phyloP scores from a whole-genome alignment of 1,139 yeast species.

The Blastobotrys malaysiensis region DNA sequence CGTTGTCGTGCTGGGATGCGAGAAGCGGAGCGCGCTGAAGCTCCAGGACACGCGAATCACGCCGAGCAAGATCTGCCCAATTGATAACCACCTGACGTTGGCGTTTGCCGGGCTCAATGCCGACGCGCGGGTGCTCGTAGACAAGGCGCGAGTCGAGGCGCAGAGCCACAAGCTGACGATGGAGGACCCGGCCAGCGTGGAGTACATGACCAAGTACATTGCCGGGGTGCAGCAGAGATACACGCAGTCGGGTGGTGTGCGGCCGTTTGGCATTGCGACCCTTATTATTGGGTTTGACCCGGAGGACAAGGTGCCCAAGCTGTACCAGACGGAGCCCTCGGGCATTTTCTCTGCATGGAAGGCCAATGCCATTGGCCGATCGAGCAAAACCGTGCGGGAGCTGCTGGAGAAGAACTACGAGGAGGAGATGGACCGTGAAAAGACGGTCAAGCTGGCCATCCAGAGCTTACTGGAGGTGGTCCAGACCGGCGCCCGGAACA shows the following conservation, averaged over 20 bases:
- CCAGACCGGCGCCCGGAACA: slow-evolving; percentile 95
- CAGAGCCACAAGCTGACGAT: slow-evolving; percentile 91
- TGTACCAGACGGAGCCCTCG: slow-evolving; percentile 95
- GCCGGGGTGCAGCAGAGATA: slow-evolving; percentile 97
- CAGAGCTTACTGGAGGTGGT: slow-evolving; percentile 91
- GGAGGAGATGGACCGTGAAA: slow-evolving; percentile 65
- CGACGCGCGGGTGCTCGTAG: slow-evolving; percentile 91
- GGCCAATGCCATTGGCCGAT: slow-evolving; percentile 95
- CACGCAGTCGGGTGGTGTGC: slow-evolving; percentile 97
- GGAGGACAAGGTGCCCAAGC: slow-evolving; percentile 70
- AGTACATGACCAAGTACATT: slow-evolving; percentile 85
- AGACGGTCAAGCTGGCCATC: slow-evolving; percentile 74
- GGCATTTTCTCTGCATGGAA: slow-evolving; percentile 99
- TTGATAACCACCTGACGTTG: slow-evolving; percentile 84
- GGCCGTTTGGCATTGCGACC: slow-evolving; percentile 94
- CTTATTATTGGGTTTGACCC: slow-evolving; percentile 93
- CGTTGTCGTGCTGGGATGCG: slow-evolving; percentile 91
- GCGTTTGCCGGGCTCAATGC: slow-evolving; percentile 98
- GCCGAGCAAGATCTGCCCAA: slow-evolving; percentile 86
- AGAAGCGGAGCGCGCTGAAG: slow-evolving; percentile 89
- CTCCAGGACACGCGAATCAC: slow-evolving; percentile 95
- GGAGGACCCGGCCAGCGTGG: slow-evolving; percentile 91
- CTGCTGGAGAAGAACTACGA: slow-evolving; percentile 87
- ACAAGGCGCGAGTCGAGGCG: slow-evolving; percentile 94
- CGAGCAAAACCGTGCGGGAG: slow-evolving; percentile 92